These are phyloP conservation scores for Lodderomyces beijingensis DNA, from an alignment of 1,139 yeast genomes.

Conservation along the genomic window DNA sequence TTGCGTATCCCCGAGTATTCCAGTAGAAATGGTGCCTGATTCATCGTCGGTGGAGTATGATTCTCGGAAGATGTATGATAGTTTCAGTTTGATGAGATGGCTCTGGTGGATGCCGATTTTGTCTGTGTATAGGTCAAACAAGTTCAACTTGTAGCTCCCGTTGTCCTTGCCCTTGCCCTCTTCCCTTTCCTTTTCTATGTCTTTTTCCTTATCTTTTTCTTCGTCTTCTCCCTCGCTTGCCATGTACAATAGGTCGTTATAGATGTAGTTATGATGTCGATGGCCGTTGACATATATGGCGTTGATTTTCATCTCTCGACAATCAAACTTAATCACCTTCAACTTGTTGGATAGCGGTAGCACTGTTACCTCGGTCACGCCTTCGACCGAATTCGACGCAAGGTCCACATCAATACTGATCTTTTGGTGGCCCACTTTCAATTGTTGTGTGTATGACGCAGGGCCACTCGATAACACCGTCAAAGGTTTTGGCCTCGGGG, in stretches of 20 bases:
- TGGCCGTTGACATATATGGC: slow-evolving; percentile 57
- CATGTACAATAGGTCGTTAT: slow-evolving; percentile 36
- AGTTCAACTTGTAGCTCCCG: slow-evolving; percentile 22
- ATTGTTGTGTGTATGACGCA: too few species aligned
- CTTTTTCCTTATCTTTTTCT: background rate
- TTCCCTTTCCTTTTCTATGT: background rate
- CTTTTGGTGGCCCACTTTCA: slow-evolving; percentile 65
- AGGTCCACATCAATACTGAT: slow-evolving; percentile 66
- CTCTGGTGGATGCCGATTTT: slow-evolving; percentile 53
- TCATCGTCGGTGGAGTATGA: slow-evolving; percentile 24
- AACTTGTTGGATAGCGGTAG: slow-evolving; percentile 64
- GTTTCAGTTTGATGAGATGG: slow-evolving; percentile 60
- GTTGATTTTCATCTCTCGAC: slow-evolving; percentile 68
- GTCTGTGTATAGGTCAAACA: slow-evolving; percentile 41
- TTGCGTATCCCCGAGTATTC: slow-evolving; percentile 48
- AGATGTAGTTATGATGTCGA: slow-evolving; percentile 30
- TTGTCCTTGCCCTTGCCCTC: slow-evolving; percentile 1
- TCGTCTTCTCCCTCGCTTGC: slow-evolving; percentile 8
- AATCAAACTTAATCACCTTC: slow-evolving; percentile 65
- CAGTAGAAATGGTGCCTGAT: slow-evolving; percentile 8
- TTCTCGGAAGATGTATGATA: slow-evolving; percentile 59
- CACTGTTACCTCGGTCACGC: slow-evolving; percentile 78
- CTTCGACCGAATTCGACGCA: slow-evolving; percentile 49
- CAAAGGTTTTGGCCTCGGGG: slow-evolving; percentile 8
- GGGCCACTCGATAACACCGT: too few species aligned